These are phyloP conservation scores for Cladosporium sp. DNA, from an alignment of 2,329 filamentous ascomycete species.

Conservation along the genomic window DNA sequence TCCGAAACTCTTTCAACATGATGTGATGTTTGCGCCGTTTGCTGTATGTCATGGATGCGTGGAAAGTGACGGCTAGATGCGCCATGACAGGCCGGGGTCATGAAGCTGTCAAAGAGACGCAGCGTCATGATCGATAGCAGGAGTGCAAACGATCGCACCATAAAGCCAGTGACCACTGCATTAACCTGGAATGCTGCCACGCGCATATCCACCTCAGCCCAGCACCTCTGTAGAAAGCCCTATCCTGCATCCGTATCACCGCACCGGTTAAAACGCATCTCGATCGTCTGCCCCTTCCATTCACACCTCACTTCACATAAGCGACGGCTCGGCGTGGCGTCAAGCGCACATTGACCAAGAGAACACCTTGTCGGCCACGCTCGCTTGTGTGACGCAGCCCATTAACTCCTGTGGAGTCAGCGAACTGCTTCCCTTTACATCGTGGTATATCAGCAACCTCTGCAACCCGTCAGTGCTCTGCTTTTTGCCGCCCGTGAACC, in stretches of 20 bases:
- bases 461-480: conserved; percentile 13
- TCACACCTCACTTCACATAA: conserved; percentile 8
- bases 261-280: conserved; percentile 9
- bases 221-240: conserved; percentile 1
- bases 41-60: background rate
- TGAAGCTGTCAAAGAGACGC: conserved; percentile 2
- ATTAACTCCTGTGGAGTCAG: background rate
- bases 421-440: conserved; percentile 9
- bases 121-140: conserved; percentile 5
- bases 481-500: conserved; percentile 1
- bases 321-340: conserved; percentile 14
- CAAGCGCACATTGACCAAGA: conserved; percentile 14
- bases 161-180: conserved; percentile 19
- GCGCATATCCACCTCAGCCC: conserved; percentile 13
- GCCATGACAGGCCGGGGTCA: conserved; percentile 11
- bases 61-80: conserved; percentile 1
- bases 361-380: conserved; percentile 12
- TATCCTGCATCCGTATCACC: conserved; percentile 6
- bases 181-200: conserved; percentile 17
- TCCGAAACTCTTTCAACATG: background rate
- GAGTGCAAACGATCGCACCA: conserved; percentile 3
- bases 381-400: background rate
- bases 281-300: conserved; percentile 5
- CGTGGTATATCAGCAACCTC: conserved; percentile 11
- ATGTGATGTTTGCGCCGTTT: conserved; percentile 11